Conservation (phyloP, 2,329 filamentous ascomycete genomes). For the Tolypocladium capitatum region DNA sequence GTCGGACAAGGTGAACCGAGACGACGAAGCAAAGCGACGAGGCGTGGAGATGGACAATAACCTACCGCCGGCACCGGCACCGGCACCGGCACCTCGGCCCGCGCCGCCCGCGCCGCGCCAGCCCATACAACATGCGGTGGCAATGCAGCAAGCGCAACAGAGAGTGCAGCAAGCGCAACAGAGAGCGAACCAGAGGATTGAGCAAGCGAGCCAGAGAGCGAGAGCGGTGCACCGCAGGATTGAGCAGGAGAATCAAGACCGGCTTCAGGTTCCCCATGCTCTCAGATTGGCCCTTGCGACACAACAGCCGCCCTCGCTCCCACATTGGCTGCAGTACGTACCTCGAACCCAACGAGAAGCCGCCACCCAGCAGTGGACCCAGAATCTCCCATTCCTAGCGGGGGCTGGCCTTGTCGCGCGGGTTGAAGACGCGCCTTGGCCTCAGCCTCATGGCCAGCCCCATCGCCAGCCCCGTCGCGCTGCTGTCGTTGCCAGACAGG, state of each 20-base stretch:
- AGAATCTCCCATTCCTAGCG: neutral
- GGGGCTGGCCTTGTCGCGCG: neutral
- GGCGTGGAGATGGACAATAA: neutral
- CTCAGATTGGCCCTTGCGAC: neutral
- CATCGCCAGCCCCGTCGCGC: neutral
- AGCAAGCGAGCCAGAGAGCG: too few relatives aligned
- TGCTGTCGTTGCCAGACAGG: neutral
- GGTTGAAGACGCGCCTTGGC: neutral
- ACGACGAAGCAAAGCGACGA: constrained; percentile 17
- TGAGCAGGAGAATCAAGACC: neutral
- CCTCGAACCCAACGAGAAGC: neutral
- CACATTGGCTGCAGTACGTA: neutral
- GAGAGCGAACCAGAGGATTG: neutral
- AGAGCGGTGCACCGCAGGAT: neutral
- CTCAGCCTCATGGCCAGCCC: neutral
- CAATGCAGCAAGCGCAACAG: neutral
- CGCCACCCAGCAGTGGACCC: neutral
- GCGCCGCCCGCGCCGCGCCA: neutral
- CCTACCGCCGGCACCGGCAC: too few relatives aligned
- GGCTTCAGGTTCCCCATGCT: neutral
- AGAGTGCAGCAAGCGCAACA: neutral
- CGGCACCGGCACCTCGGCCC: neutral
- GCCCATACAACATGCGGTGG: neutral
- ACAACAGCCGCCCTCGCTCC: neutral
- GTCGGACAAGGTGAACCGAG: constrained; percentile 36